A percentile compares a stretch with the other conserved stretches of the same genome.
These are phyloP conservation scores for Magnolia kwangsiensis DNA, from an alignment of 164 flowering plant genomes.

Conservation along the genomic window DNA sequence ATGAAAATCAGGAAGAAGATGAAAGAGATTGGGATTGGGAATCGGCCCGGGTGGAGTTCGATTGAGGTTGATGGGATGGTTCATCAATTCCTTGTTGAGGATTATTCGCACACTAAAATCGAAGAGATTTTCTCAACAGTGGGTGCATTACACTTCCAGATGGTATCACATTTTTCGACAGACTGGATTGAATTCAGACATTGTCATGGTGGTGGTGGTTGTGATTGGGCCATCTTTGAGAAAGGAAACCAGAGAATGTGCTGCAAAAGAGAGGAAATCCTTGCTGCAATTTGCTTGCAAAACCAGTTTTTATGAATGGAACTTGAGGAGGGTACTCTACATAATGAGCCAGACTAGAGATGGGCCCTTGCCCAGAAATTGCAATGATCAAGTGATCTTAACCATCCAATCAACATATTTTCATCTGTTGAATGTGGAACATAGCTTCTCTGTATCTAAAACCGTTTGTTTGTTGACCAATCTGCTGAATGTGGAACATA, in stretches of 20 bases:
- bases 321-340: not conserved
- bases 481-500: not conserved
- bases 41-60: slow-evolving; percentile 12
- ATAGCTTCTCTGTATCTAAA: too few species aligned
- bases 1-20: slow-evolving; percentile 9
- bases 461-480: too few species aligned
- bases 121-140: not conserved
- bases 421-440: not conserved
- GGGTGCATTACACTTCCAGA: not conserved
- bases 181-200: not conserved
- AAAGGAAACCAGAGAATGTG: not conserved
- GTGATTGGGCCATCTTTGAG: not conserved
- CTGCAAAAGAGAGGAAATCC: not conserved
- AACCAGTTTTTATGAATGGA: too few species aligned
- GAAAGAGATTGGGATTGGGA: not conserved
- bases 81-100: slow-evolving; percentile 11
- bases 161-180: not conserved
- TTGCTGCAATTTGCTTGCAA: not conserved
- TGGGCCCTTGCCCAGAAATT: not conserved
- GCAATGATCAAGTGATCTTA: not conserved
- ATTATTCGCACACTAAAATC: slow-evolving; percentile 9
- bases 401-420: not conserved
- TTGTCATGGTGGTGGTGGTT: not conserved
- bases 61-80: slow-evolving; percentile 8
- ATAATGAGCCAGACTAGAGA: not conserved